A percentile compares a stretch with the other conserved stretches of the same genome.
These are phyloP conservation scores for Apiospora sp. DNA, from an alignment of 2,329 filamentous ascomycete species.

Conservation along the genomic window DNA sequence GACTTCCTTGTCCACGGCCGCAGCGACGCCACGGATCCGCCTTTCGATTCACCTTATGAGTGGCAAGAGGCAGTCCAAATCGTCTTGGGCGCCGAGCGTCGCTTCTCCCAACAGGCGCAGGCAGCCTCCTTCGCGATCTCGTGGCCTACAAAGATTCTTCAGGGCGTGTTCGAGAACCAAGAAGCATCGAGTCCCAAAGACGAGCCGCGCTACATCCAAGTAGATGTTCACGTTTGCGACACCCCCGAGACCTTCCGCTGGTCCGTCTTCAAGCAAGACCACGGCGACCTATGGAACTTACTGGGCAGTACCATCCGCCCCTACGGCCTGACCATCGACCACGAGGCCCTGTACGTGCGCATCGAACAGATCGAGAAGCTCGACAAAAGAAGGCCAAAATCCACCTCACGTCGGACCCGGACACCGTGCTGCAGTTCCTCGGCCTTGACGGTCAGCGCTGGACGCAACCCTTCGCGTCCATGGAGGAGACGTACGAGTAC, in stretches of 20 bases:
- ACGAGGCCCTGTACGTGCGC: slow-evolving; percentile 69
- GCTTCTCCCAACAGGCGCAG: slow-evolving; percentile 36
- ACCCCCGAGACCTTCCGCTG: slow-evolving; percentile 59
- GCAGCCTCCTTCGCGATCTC: slow-evolving; percentile 61
- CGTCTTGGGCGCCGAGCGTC: slow-evolving; percentile 55
- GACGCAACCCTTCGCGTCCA: slow-evolving; percentile 60
- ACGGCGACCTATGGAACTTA: slow-evolving; percentile 74
- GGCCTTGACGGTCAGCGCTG: slow-evolving; percentile 64
- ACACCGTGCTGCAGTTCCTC: slow-evolving; percentile 66
- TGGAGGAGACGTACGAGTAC: slow-evolving; percentile 69
- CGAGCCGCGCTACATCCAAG: slow-evolving; percentile 62
- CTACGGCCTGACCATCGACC: slow-evolving; percentile 71
- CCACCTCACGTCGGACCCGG: slow-evolving; percentile 65
- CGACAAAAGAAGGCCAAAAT: slow-evolving; percentile 66
- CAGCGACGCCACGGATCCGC: neutral
- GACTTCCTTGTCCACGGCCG: slow-evolving; percentile 69
- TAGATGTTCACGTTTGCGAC: slow-evolving; percentile 69
- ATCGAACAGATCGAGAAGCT: slow-evolving; percentile 71
- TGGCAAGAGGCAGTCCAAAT: slow-evolving; percentile 40
- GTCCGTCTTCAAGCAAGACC: slow-evolving; percentile 72
- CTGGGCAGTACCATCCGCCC: slow-evolving; percentile 70
- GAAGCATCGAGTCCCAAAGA: too few relatives aligned
- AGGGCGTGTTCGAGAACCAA: neutral
- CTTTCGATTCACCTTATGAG: too few relatives aligned
- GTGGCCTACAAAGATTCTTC: slow-evolving; percentile 50